A percentile compares a stretch with the other conserved stretches of the same genome.
These are phyloP conservation scores for Rhizoctonia solani DNA, from an alignment of 1,284 basidiomycete species.

Conservation along the genomic window DNA sequence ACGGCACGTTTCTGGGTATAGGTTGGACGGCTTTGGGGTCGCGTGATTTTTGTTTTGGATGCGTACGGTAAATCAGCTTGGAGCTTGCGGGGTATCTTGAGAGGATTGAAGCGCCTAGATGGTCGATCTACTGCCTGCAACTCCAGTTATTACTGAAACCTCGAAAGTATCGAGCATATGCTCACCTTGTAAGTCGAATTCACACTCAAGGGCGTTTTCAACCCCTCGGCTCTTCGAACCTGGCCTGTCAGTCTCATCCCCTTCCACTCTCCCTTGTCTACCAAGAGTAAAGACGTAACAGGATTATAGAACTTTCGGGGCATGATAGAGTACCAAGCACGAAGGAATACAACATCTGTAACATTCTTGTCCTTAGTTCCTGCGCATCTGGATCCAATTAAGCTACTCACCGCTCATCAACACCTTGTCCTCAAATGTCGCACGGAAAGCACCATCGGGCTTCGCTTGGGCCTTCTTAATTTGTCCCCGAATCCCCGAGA, in stretches of 20 bases:
- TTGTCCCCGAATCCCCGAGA: constrained; percentile 94
- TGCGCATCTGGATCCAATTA: not conserved
- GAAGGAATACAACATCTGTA: constrained; percentile 92
- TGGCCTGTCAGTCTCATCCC: constrained; percentile 97
- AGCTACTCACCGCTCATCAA: constrained; percentile 88
- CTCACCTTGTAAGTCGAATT: constrained; percentile 86
- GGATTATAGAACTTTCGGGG: constrained; percentile 97
- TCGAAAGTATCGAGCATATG: constrained; percentile 32
- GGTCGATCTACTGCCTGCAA: constrained; percentile 68
- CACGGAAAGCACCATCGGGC: constrained; percentile 93
- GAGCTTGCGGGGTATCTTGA: constrained; percentile 86
- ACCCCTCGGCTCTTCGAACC: constrained; percentile 79
- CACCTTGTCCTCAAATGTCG: constrained; percentile 98
- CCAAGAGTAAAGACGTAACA: constrained; percentile 86
- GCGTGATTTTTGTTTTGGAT: constrained; percentile 87
- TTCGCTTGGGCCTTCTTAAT: constrained; percentile 94
- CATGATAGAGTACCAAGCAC: constrained; percentile 96
- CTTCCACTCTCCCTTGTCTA: constrained; percentile 77
- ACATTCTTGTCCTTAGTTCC: constrained; percentile 10
- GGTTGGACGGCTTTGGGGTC: constrained; percentile 72
- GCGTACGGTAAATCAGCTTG: constrained; percentile 90
- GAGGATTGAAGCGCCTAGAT: constrained; percentile 86
- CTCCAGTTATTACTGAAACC: not conserved
- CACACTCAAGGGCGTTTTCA: constrained; percentile 81
- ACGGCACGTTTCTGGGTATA: constrained; percentile 93